Base-by-base conservation (phyloP, 2,329 filamentous ascomycete species). In the Neofusicoccum laricinum region DNA sequence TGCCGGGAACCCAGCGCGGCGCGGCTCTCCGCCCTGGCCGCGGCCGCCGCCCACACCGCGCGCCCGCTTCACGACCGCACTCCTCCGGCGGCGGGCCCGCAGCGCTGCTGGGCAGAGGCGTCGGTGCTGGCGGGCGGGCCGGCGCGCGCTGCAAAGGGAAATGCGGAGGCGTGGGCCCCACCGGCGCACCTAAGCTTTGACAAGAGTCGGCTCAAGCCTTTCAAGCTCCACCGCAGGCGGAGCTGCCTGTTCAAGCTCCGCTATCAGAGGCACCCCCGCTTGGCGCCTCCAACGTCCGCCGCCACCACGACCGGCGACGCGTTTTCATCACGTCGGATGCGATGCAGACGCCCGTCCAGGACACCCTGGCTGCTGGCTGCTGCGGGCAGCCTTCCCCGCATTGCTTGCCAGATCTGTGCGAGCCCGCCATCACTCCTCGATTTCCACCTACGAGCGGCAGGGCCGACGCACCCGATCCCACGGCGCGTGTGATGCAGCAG, bases 221-320 rank as follows among this genome's bases (percentile, higher is more conserved):
- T n/a, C 46, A n/a, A 58, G 53, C 53, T 58, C 53, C 53, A 45
- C 53, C 12, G 21, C 2, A 15, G 12, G n/a, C 15, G 21, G n/a
- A 59, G 55, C 55, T 59, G 55, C 55, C 55, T 46, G 25, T 59
- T 59, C 55, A 34, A 46, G 55, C 55, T 17, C 19, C 2, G 12
- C 19, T 15, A 30, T 36, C 14, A 3, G 43, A 21, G 43, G 32
- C 2, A 11, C 19, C 51, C 12, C 15, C 38, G 19, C 55, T 43
- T 51, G 49, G 49, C 49, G 49, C 12, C 12, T 49, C 15, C 46
- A 57, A 55, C 51, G 36, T 25, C 53, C n/a, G 15, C 19, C 15
- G 36, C 12, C 19, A 21, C 51, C 12, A 30, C 50, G n/a, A n/a
- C 46, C 7, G 2, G 2, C 8, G 19, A 14, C 25, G 30, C 2